phyloP scores from a whole-genome alignment of 2,329 filamentous ascomycete species.

The Pseudodiploospora longispora region DNA sequence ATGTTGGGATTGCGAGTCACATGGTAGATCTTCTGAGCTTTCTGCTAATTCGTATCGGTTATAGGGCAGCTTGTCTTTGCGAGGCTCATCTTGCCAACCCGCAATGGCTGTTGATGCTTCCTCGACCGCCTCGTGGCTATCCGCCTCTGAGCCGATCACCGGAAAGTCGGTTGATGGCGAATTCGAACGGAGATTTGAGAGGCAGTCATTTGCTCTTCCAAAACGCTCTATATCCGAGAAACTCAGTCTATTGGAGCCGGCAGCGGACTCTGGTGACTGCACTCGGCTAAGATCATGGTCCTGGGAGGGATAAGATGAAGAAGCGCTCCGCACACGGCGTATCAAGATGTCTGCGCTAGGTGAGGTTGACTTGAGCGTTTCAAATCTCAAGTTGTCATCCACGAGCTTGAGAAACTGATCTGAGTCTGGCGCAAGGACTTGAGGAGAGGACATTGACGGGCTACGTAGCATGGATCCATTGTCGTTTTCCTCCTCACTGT shows the following conservation, averaged over 20 bases:
- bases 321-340: constrained; percentile 16
- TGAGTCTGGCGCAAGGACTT: constrained; percentile 1
- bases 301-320: constrained; percentile 23
- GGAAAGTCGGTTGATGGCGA: constrained; percentile 13
- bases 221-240: constrained; percentile 22
- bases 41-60: constrained; percentile 18
- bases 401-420: constrained; percentile 13
- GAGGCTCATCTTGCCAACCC: constrained; percentile 18
- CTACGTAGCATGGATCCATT: constrained; percentile 3
- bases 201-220: constrained; percentile 18
- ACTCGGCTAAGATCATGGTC: constrained; percentile 12
- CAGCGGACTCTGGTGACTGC: constrained; percentile 20
- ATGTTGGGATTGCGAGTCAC: constrained; percentile 14
- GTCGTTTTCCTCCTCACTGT: background rate
- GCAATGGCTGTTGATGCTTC: constrained; percentile 18
- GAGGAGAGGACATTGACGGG: constrained; percentile 2
- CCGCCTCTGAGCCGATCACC: constrained; percentile 10
- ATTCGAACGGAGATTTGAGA: constrained; percentile 22
- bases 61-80: constrained; percentile 14
- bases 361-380: background rate
- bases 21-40: constrained; percentile 17
- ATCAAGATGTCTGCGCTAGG: background rate
- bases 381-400: constrained; percentile 10
- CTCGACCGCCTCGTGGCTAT: constrained; percentile 12
- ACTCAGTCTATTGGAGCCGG: constrained; percentile 15